Conservation (phyloP, 441 rosid species). For the Arabidopsis hybrid region DNA sequence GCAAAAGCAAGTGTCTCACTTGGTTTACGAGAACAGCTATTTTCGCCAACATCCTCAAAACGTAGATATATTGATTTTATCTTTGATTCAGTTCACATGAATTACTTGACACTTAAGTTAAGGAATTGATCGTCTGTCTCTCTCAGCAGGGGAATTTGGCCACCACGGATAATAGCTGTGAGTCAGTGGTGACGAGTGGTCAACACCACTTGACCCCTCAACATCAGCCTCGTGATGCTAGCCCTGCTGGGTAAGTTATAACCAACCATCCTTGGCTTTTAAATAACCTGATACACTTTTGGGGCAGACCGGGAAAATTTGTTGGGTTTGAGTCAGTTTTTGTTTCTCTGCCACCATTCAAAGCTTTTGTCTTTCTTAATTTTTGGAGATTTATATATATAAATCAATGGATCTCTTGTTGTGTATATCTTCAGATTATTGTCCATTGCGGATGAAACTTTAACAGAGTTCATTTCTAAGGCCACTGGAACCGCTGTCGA, state of each 20-base stretch:
- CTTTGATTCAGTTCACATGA: neutral
- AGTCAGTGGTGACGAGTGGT: conserved; percentile 78
- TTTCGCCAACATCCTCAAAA: conserved; percentile 74
- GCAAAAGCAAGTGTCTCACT: conserved; percentile 78
- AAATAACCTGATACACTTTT: neutral
- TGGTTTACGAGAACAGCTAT: conserved; percentile 76
- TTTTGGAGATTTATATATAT: neutral
- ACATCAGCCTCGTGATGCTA: conserved; percentile 81
- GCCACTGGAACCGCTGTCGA: conserved; percentile 90
- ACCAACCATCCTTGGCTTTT: neutral
- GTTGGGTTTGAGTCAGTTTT: no score
- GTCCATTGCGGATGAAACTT: conserved; percentile 88
- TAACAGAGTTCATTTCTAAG: conserved; percentile 85
- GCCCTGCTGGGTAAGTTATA: conserved; percentile 77
- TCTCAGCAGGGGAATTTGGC: conserved; percentile 56
- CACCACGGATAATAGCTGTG: conserved; percentile 77
- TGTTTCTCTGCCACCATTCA: neutral
- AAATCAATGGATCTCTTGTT: conserved; percentile 34
- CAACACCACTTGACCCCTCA: conserved; percentile 77
- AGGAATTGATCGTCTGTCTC: conserved; percentile 15
- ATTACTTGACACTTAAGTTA: conserved; percentile 26
- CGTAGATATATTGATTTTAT: conserved; percentile 43
- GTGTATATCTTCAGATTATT: conserved; percentile 53
- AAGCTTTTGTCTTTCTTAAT: conserved; percentile 18
- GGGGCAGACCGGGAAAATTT: no score